Evolutionary conservation across 768 basidiomycete species (phyloP).

Genomic region (Tulasnella sp.): DNA sequence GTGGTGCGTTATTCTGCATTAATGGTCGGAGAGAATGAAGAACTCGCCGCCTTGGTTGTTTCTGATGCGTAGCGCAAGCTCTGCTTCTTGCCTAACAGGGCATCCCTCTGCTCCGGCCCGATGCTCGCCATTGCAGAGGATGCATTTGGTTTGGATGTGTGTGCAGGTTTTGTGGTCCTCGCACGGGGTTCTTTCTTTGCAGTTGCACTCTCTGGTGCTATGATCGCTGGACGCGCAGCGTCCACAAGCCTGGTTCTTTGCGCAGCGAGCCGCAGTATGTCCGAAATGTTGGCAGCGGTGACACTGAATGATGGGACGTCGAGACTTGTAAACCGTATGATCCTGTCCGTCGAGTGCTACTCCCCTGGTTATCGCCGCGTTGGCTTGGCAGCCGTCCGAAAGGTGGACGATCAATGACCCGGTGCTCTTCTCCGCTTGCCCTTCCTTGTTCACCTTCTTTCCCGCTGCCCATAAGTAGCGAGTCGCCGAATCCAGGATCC

Average conservation of each 20-base stretch:
- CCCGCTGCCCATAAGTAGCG: slow-evolving; percentile 18
- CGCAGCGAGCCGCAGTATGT: slow-evolving; percentile 26
- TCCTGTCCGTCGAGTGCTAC: slow-evolving; percentile 4
- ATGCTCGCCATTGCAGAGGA: slow-evolving; percentile 20
- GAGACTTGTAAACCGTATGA: slow-evolving; percentile 11
- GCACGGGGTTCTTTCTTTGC: not conserved
- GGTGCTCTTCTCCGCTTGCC: slow-evolving; percentile 7
- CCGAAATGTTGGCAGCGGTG: slow-evolving; percentile 28
- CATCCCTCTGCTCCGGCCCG: not conserved
- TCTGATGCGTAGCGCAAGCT: not conserved
- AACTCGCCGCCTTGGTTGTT: slow-evolving; percentile 7
- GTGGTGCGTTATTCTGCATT: not conserved
- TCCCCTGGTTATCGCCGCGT: not conserved
- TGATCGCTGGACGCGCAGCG: slow-evolving; percentile 2
- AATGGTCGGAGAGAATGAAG: not conserved
- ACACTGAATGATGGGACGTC: slow-evolving; percentile 24
- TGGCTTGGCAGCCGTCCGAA: slow-evolving; percentile 19
- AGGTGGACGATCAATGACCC: slow-evolving; percentile 28
- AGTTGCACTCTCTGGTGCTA: slow-evolving; percentile 6
- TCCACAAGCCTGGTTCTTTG: not conserved
- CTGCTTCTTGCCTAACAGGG: not conserved
- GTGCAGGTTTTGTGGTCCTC: not conserved
- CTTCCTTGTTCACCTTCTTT: slow-evolving; percentile 2
- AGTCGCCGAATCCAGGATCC: not conserved
- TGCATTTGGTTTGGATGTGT: slow-evolving; percentile 13